Percentiles rank a stretch among this genome's conserved stretches.
Evolutionary conservation across 78 protist species (phyloP).

Genomic region (Bigelowiella natans): DNA sequence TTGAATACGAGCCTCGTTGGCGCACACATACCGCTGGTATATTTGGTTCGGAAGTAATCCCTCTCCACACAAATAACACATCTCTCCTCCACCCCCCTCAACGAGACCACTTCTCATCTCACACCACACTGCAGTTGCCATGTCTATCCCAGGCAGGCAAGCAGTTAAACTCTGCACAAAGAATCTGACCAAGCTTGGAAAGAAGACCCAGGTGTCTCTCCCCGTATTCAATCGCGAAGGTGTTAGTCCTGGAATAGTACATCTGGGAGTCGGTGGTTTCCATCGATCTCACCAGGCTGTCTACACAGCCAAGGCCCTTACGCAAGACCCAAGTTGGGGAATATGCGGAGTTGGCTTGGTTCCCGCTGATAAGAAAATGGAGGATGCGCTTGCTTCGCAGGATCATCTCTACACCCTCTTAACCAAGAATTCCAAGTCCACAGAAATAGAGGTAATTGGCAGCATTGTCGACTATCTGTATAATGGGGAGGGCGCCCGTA

Average conservation of each 20-base stretch:
- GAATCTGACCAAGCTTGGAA: not conserved
- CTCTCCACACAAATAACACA: too few species aligned
- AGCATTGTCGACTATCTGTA: not conserved
- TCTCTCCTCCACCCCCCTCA: too few species aligned
- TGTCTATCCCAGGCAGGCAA: too few species aligned
- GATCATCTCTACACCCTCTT: not conserved
- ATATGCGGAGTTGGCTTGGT: not conserved
- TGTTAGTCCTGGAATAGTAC: not conserved
- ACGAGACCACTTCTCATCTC: too few species aligned
- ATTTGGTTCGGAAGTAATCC: too few species aligned
- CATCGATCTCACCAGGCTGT: constrained; percentile 3
- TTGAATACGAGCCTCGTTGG: too few species aligned
- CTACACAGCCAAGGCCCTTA: not conserved
- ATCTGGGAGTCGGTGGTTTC: constrained; percentile 8
- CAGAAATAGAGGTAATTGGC: not conserved
- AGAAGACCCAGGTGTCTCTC: not conserved
- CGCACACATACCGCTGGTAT: too few species aligned
- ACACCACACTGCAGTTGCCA: too few species aligned
- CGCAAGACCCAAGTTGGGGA: not conserved
- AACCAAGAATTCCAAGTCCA: not conserved
- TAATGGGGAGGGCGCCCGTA: not conserved
- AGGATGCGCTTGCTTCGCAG: not conserved
- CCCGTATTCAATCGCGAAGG: not conserved
- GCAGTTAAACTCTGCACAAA: not conserved
- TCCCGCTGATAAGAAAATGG: not conserved